These are phyloP conservation scores for Hanseniaspora vineae DNA, from an alignment of 805 yeast species.

Conservation along the genomic window DNA sequence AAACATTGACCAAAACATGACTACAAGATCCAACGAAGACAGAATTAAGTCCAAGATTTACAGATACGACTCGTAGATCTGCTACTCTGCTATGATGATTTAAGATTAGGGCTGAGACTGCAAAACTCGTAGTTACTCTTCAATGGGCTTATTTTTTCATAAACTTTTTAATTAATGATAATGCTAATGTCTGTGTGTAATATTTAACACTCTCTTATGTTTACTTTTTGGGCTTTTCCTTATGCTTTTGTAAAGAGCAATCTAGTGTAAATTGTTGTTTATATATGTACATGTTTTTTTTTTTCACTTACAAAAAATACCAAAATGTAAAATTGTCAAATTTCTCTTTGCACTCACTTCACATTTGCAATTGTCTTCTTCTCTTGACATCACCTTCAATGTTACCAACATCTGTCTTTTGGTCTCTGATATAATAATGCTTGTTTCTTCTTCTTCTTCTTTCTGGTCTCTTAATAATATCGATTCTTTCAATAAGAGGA, in stretches of 20 bases:
- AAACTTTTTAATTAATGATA: no score
- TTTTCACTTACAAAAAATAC: background rate
- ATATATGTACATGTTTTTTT: no score
- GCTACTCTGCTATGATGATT: no score
- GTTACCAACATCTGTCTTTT: conserved; percentile 65
- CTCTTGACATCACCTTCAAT: conserved; percentile 34
- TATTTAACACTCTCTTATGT: no score
- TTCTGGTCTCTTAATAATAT: conserved; percentile 63
- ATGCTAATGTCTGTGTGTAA: no score
- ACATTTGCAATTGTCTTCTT: conserved; percentile 8
- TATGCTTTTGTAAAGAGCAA: no score
- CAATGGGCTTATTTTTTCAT: no score
- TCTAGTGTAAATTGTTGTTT: no score
- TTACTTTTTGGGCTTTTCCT: no score
- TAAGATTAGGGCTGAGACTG: background rate
- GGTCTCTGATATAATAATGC: conserved; percentile 80
- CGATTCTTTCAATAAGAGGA: conserved; percentile 67
- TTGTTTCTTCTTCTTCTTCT: conserved; percentile 63
- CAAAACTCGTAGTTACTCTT: no score
- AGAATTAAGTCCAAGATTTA: conserved; percentile 27
- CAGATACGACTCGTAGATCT: conserved; percentile 11
- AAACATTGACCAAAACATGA: conserved; percentile 11
- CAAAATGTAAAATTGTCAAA: no score
- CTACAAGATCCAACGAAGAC: conserved; percentile 20
- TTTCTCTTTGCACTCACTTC: no score